Evolutionary conservation across 192 early-diverging fungal genomes (phyloP), one percentile per base, ranked within the genome.

Genomic region (Phycomyces blakesleeanus): DNA sequence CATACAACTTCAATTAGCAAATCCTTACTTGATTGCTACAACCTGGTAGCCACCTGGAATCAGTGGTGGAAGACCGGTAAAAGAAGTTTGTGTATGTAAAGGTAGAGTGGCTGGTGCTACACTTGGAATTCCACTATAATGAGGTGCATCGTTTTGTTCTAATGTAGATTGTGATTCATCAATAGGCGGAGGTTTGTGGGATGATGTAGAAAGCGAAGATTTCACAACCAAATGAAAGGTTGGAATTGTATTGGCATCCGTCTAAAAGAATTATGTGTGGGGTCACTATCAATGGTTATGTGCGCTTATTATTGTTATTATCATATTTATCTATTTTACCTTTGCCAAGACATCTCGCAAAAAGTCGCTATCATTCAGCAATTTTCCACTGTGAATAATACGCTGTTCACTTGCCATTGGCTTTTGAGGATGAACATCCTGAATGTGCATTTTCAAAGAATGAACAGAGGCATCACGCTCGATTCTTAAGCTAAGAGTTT

Each of bases 221-320:
- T 75, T 75, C n/a, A 75, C 73, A 5, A 75, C 73, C 10, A 75
- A 63, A 57, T 75, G 73, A 20, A 75, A 75, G 21, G 59, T 75
- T n/a, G 62, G 63, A 21, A 42, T 44, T 1, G 27, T 51, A 21
- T 58, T 34, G 18, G 55, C 53, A 22, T 75, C 41, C 6, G 51
- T 47, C 61, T 72, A 57, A 15, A 34, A 38, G 7, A 63, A 26
- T n/a, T n/a, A n/a, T n/a, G n/a, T n/a, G n/a, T n/a, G n/a, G n/a
- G n/a, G n/a, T n/a, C n/a, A n/a, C n/a, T n/a, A n/a, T n/a, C 20
- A 60, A 7, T n/a, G 18, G 40, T 34, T 41, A 7, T 0, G 7
- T n/a, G n/a, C n/a, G n/a, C n/a, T n/a, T n/a, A n/a, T n/a, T n/a
- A n/a, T 0, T 1, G 18, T 57, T 50, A 22, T 26, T 27, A 16